phyloP scores from a whole-genome alignment of 192 early-diverging fungal genomes.

The Dissophora globulifera region DNA sequence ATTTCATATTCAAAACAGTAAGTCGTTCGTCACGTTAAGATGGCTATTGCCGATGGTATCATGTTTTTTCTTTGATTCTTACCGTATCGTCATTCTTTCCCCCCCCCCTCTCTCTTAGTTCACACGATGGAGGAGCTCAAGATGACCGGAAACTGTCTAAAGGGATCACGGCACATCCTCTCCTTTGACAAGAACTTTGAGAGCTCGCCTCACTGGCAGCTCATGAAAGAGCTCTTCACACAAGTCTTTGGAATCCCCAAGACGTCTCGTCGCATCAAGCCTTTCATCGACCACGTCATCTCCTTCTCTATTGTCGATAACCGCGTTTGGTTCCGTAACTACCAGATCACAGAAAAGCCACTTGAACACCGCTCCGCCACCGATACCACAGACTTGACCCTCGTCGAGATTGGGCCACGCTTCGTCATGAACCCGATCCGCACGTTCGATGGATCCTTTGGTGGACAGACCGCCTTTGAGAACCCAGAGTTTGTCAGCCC shows the following conservation, averaged over 20 bases:
- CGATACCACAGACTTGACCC: slow-evolving; percentile 75
- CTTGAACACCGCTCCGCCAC: slow-evolving; percentile 59
- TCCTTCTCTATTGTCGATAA: slow-evolving; percentile 88
- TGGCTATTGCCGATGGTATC: no score
- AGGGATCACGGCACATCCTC: slow-evolving; percentile 94
- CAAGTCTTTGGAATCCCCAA: slow-evolving; percentile 93
- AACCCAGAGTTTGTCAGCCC: slow-evolving; percentile 90
- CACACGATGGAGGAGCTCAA: slow-evolving; percentile 99
- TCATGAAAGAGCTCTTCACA: slow-evolving; percentile 95
- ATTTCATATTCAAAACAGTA: slow-evolving; percentile 94
- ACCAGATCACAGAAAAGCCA: slow-evolving; percentile 79
- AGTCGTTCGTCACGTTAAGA: no score
- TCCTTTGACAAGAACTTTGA: slow-evolving; percentile 97
- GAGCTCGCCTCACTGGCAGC: slow-evolving; percentile 79
- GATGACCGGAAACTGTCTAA: slow-evolving; percentile 98
- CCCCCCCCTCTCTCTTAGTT: slow-evolving; percentile 56
- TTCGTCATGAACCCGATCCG: slow-evolving; percentile 92
- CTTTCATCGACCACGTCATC: slow-evolving; percentile 96
- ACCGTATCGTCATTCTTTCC: no score
- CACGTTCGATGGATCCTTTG: slow-evolving; percentile 96
- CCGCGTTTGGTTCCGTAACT: slow-evolving; percentile 97
- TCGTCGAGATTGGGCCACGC: slow-evolving; percentile 98
- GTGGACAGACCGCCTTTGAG: slow-evolving; percentile 91
- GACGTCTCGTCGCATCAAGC: slow-evolving; percentile 90
- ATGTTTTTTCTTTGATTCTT: no score